These are phyloP conservation scores for Corymbia citriodora DNA, from an alignment of 441 rosid genomes.

Conservation along the genomic window DNA sequence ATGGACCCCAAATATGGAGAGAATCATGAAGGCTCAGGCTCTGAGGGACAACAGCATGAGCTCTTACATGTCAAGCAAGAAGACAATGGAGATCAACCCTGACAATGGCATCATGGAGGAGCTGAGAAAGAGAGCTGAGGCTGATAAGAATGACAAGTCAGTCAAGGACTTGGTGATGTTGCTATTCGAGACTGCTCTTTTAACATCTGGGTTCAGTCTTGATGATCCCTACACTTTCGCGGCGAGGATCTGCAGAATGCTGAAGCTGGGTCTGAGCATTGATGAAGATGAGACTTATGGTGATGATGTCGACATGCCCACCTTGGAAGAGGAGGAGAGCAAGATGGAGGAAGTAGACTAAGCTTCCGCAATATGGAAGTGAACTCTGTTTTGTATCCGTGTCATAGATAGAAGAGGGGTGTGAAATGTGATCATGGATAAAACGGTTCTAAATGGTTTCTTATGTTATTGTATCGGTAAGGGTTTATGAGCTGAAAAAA, in stretches of 20 bases:
- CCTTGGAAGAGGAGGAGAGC: constrained; percentile 78
- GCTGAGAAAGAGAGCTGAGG: constrained; percentile 5
- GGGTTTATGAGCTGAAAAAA: neutral
- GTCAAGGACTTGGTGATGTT: constrained; percentile 64
- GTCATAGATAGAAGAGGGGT: neutral
- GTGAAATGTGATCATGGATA: neutral
- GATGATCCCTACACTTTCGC: constrained; percentile 81
- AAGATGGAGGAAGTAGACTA: constrained; percentile 90
- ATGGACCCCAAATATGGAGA: constrained; percentile 1
- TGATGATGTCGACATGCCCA: constrained; percentile 70
- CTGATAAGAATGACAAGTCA: constrained; percentile 43
- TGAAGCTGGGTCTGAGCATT: constrained; percentile 63
- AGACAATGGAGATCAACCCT: constrained; percentile 8
- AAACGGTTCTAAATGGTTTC: neutral
- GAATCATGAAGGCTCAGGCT: constrained; percentile 1
- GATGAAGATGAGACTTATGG: constrained; percentile 31
- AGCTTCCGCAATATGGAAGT: neutral
- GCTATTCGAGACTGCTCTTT: constrained; percentile 66
- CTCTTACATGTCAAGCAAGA: constrained; percentile 8
- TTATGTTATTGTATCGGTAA: neutral
- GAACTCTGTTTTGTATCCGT: neutral
- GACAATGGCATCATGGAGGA: constrained; percentile 6
- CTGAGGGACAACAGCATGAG: constrained; percentile 6
- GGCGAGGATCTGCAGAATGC: constrained; percentile 70
- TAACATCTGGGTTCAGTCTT: constrained; percentile 72